Percentiles rank a stretch among this genome's conserved stretches.
These are phyloP conservation scores for Tetraselmis striata DNA, from an alignment of 139 green algal species.

Conservation along the genomic window DNA sequence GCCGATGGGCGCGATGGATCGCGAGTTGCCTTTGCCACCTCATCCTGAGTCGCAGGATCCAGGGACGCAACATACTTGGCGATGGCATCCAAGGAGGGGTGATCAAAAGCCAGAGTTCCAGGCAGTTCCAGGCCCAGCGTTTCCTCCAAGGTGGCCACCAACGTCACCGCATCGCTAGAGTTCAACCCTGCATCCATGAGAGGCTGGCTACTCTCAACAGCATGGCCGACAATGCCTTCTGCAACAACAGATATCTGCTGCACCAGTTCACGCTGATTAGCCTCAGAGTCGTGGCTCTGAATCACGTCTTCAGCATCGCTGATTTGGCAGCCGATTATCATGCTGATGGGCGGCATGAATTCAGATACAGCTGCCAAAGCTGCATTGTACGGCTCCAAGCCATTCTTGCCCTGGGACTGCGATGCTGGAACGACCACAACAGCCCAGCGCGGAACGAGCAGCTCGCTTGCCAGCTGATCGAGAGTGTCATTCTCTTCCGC, in stretches of 20 bases:
- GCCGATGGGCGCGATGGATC: too few relatives aligned
- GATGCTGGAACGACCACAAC: neutral
- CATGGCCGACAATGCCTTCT: neutral
- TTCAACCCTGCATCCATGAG: neutral
- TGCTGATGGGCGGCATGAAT: neutral
- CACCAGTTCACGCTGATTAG: neutral
- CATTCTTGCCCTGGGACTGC: neutral
- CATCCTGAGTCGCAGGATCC: neutral
- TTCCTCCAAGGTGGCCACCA: neutral
- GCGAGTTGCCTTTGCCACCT: too few relatives aligned
- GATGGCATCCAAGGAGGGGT: constrained; percentile 47
- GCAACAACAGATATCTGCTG: neutral
- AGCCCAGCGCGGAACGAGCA: neutral
- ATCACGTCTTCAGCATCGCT: too few relatives aligned
- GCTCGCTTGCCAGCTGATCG: neutral
- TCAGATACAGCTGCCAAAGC: neutral
- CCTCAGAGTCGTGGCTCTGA: too few relatives aligned
- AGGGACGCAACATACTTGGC: constrained; percentile 17
- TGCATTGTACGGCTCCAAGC: neutral
- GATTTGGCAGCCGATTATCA: neutral
- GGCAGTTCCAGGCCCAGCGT: constrained; percentile 35
- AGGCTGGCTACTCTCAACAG: neutral
- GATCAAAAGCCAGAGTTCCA: constrained; percentile 62
- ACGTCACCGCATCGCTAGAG: neutral
- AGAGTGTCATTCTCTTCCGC: neutral